A percentile compares a stretch with the other conserved stretches of the same genome.
Evolutionary conservation across 345 rosid genomes (phyloP).

Genomic region (Bruguiera gymnorhiza): DNA sequence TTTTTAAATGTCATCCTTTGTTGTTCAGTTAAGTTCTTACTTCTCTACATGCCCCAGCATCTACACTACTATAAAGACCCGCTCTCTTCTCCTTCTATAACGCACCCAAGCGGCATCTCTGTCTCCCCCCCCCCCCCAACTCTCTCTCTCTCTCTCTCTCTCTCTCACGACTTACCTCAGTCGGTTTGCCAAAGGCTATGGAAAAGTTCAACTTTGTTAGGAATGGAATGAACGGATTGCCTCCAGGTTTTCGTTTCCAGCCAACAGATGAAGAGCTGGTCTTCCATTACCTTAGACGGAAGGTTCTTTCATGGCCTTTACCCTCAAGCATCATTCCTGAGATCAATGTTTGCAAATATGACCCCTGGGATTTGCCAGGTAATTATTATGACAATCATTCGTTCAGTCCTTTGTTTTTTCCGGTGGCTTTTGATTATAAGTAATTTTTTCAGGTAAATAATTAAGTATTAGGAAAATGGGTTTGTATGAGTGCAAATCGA

Average conservation of each 20-base stretch:
- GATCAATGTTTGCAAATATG: constrained; percentile 9
- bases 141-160: neutral
- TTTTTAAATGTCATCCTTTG: no score
- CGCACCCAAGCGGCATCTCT: neutral
- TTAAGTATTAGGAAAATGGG: no score
- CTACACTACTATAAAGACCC: constrained; percentile 11
- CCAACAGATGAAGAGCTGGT: constrained; percentile 36
- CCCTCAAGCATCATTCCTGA: constrained; percentile 6
- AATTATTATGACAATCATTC: neutral
- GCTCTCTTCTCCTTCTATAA: neutral
- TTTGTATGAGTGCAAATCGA: neutral
- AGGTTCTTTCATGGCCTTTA: constrained; percentile 24
- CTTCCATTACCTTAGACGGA: constrained; percentile 24
- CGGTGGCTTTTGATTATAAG: no score
- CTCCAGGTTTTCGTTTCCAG: constrained; percentile 35
- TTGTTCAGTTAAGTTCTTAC: neutral
- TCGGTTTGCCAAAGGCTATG: neutral
- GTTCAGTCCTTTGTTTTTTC: neutral
- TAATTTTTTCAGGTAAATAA: no score
- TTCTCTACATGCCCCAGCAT: neutral
- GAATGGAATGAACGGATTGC: constrained; percentile 14
- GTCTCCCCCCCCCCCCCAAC: neutral
- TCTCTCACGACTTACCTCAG: neutral
- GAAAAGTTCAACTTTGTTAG: constrained; percentile 9
- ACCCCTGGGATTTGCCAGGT: constrained; percentile 37